Conservation (phyloP, 2,329 filamentous ascomycete genomes). For the Camptophora hylomeconis region DNA sequence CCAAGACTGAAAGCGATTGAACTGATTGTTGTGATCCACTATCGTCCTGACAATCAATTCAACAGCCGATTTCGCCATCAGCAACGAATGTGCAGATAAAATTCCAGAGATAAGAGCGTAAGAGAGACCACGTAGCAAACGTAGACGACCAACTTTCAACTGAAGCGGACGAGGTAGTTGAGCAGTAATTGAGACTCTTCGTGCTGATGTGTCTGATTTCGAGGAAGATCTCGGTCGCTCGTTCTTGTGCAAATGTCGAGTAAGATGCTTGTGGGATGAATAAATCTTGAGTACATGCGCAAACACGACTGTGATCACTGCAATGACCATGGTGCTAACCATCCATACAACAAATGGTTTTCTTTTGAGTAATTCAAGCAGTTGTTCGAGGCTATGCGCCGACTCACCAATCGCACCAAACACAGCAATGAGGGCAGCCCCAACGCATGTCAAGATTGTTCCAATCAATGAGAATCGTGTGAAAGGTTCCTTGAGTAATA, state of each 20-base stretch:
- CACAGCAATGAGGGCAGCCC: constrained; percentile 81
- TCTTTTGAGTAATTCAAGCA: constrained; percentile 61
- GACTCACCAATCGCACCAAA: constrained; percentile 92
- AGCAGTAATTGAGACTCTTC: constrained; percentile 26
- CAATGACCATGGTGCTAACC: constrained; percentile 61
- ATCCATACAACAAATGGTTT: constrained; percentile 81
- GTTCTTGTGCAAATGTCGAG: constrained; percentile 9
- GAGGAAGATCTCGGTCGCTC: constrained; percentile 15
- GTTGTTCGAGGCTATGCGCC: constrained; percentile 71
- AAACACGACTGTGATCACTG: constrained; percentile 52
- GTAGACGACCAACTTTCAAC: constrained; percentile 47
- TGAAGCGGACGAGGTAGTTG: constrained; percentile 23
- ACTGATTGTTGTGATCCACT: constrained; percentile 72
- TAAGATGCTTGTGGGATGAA: constrained; percentile 15
- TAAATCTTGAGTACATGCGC: constrained; percentile 33
- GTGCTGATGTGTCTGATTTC: constrained; percentile 5
- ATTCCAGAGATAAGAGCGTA: constrained; percentile 89
- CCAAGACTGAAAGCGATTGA: constrained; percentile 92
- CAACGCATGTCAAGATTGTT: constrained; percentile 72
- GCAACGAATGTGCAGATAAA: constrained; percentile 79
- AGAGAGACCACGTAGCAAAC: constrained; percentile 66
- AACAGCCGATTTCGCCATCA: constrained; percentile 92
- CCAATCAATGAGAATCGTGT: constrained; percentile 86
- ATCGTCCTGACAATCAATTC: constrained; percentile 83
- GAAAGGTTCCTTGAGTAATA: constrained; percentile 87